These are phyloP conservation scores for Xylaria sp. DNA, from an alignment of 2,329 filamentous ascomycete genomes.

Conservation along the genomic window DNA sequence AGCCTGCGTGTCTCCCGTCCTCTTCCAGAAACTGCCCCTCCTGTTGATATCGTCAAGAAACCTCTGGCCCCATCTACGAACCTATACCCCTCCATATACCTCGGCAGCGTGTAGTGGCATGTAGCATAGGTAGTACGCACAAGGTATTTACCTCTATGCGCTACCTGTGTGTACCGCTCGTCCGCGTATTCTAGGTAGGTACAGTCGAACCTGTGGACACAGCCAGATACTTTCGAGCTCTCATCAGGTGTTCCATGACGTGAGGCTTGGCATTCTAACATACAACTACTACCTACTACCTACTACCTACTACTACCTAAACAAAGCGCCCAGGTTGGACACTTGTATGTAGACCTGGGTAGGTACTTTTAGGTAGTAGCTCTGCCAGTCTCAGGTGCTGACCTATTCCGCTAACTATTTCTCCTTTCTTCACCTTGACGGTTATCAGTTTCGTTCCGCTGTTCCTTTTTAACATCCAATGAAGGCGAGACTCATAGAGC, in stretches of 20 bases:
- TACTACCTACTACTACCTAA: neutral
- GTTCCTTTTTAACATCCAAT: neutral
- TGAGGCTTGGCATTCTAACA: constrained; percentile 30
- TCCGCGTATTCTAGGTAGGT: neutral
- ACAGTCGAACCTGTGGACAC: neutral
- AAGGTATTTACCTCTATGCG: neutral
- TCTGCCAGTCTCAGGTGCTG: neutral
- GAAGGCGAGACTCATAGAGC: neutral
- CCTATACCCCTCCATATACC: neutral
- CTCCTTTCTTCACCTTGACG: neutral
- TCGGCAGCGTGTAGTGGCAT: neutral
- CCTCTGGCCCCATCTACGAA: neutral
- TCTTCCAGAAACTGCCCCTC: neutral
- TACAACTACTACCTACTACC: neutral
- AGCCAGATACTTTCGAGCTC: neutral
- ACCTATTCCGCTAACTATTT: neutral
- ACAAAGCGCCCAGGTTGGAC: neutral
- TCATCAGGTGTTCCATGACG: constrained; percentile 19
- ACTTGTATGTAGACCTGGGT: neutral
- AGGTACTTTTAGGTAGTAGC: neutral
- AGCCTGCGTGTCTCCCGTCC: neutral
- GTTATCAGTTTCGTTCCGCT: neutral
- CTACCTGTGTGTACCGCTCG: neutral
- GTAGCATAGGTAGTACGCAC: neutral
- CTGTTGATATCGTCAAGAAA: neutral